These are phyloP conservation scores for Phytophthora fragariae DNA, from an alignment of 352 stramenopile genomes.

Conservation along the genomic window DNA sequence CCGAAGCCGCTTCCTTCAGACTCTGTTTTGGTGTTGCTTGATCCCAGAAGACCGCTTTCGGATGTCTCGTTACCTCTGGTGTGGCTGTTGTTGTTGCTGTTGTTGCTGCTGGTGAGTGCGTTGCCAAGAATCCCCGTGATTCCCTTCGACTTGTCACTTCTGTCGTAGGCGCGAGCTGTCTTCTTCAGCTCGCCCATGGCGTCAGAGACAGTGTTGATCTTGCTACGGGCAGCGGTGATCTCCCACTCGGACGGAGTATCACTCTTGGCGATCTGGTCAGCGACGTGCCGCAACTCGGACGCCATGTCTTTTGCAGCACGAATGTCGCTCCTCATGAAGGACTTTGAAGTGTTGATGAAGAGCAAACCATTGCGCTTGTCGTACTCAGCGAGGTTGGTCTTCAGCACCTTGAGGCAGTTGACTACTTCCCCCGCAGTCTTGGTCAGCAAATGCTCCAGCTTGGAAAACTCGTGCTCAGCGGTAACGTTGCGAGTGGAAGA, in stretches of 20 bases:
- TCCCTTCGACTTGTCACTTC: conserved; percentile 17
- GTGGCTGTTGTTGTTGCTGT: background rate
- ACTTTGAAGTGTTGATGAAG: conserved; percentile 37
- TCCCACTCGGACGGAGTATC: conserved; percentile 21
- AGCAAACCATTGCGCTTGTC: conserved; percentile 28
- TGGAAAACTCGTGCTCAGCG: conserved; percentile 25
- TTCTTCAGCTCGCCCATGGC: conserved; percentile 25
- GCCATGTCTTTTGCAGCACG: conserved; percentile 30
- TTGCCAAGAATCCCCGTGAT: background rate
- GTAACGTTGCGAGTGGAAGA: conserved; percentile 10
- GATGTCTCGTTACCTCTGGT: background rate
- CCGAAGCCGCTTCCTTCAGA: conserved; percentile 23
- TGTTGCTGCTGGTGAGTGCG: background rate
- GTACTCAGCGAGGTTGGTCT: conserved; percentile 32
- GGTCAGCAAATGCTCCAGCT: conserved; percentile 22
- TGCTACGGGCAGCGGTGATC: conserved; percentile 23
- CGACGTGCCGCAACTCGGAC: conserved; percentile 22
- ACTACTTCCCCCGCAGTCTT: conserved; percentile 25
- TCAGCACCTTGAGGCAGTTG: conserved; percentile 23
- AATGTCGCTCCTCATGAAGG: conserved; percentile 32
- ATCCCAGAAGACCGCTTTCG: background rate
- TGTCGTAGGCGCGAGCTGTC: conserved; percentile 29
- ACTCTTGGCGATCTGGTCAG: conserved; percentile 30
- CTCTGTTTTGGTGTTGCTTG: conserved; percentile 8
- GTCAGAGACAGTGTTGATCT: conserved; percentile 19